These are phyloP conservation scores for Kluyveromyces dobzhanskii DNA, from an alignment of 805 yeast species.

Conservation along the genomic window DNA sequence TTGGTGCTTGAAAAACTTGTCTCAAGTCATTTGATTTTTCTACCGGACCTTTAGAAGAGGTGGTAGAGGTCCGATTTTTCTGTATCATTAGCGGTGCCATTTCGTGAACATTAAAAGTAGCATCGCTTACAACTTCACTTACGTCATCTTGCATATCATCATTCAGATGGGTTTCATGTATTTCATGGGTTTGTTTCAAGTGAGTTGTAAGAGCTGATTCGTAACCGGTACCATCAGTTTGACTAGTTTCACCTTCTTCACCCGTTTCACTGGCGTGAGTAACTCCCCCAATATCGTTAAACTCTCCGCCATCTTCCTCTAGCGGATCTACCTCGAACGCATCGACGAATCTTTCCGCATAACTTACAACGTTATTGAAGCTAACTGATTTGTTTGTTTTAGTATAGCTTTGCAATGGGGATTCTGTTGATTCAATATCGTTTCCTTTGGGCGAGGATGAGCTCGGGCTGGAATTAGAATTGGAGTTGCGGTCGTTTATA, in stretches of 20 bases:
- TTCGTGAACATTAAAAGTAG: conserved; percentile 25
- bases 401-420: conserved; percentile 9
- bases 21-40: conserved; percentile 15
- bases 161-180: conserved; percentile 31
- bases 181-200: conserved; percentile 22
- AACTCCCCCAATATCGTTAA: conserved; percentile 12
- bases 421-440: conserved; percentile 2
- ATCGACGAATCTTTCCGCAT: conserved; percentile 25
- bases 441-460: conserved; percentile 4
- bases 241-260: too few relatives aligned
- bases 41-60: conserved; percentile 7
- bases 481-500: conserved; percentile 2
- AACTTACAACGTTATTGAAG: conserved; percentile 27
- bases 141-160: conserved; percentile 20
- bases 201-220: neutral
- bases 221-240: neutral
- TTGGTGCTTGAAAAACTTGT: conserved; percentile 23
- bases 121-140: conserved; percentile 28
- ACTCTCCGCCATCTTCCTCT: conserved; percentile 12
- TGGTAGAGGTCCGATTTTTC: conserved; percentile 15
- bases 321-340: conserved; percentile 18
- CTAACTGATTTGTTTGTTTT: conserved; percentile 26
- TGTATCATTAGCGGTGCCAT: conserved; percentile 22
- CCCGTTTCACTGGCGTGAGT: neutral
- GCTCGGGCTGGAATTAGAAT: neutral